phyloP scores from a whole-genome alignment of 352 stramenopile species.

The Globisporangium orthogonon region DNA sequence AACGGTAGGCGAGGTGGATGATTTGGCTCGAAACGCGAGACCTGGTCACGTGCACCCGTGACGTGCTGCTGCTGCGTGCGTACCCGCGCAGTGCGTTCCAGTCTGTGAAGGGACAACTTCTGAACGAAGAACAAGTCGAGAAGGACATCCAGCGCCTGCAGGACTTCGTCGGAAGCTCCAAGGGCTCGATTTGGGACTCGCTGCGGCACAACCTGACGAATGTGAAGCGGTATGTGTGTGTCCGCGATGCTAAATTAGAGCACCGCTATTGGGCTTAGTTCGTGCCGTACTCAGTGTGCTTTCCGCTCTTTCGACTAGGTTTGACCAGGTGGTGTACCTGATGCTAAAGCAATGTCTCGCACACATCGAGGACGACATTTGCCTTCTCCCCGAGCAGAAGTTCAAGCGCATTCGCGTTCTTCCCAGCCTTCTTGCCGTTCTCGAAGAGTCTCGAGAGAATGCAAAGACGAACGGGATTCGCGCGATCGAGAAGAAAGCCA shows the following conservation, averaged over 20 bases:
- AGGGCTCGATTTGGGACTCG: conserved; percentile 55
- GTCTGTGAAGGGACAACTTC: conserved; percentile 31
- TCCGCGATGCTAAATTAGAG: neutral
- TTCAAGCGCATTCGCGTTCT: conserved; percentile 54
- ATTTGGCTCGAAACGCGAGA: neutral
- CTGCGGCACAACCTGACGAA: conserved; percentile 57
- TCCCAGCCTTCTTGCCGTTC: conserved; percentile 37
- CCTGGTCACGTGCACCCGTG: neutral
- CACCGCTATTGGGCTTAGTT: neutral
- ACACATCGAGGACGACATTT: conserved; percentile 34
- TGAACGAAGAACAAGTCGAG: conserved; percentile 30
- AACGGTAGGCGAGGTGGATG: conserved; percentile 25
- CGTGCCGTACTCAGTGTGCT: neutral
- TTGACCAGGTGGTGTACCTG: conserved; percentile 53
- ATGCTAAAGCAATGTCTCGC: conserved; percentile 43
- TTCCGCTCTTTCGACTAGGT: conserved; percentile 21
- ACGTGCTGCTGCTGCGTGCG: too few relatives aligned
- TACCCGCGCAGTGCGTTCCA: conserved; percentile 33
- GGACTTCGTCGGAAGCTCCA: conserved; percentile 55
- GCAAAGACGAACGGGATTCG: conserved; percentile 21
- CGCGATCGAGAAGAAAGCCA: conserved; percentile 40
- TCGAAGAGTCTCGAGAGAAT: conserved; percentile 22
- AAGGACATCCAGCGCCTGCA: conserved; percentile 55
- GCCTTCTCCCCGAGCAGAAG: conserved; percentile 21
- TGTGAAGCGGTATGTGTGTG: conserved; percentile 39